Conservation (phyloP, 2,329 filamentous ascomycete species). For the Fusarium sp. region DNA sequence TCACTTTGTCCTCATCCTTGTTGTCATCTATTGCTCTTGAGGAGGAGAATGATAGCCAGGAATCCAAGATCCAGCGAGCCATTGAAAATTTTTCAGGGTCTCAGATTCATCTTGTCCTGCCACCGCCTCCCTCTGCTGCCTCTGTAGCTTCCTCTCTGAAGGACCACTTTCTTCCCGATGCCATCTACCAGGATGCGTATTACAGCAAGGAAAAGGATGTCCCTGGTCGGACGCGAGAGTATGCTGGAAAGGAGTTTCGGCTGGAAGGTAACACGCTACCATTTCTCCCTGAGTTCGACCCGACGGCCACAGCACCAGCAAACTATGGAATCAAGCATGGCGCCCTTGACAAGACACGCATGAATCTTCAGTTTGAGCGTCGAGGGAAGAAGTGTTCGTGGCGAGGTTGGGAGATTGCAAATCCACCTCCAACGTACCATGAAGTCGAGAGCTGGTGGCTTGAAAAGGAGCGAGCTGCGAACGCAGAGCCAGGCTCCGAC, state of each 20-base stretch:
- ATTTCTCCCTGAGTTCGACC: conserved; percentile 83
- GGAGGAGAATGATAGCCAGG: conserved; percentile 9
- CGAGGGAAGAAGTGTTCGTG: conserved; percentile 65
- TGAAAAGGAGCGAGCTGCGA: conserved; percentile 44
- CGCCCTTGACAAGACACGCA: conserved; percentile 61
- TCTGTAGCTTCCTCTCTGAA: conserved; percentile 38
- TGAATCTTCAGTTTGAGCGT: conserved; percentile 63
- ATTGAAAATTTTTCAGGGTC: conserved; percentile 19
- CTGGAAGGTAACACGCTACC: conserved; percentile 80
- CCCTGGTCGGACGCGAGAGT: conserved; percentile 80
- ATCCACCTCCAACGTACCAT: conserved; percentile 74
- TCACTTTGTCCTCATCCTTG: conserved; percentile 27
- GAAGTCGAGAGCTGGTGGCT: conserved; percentile 79
- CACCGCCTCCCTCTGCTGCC: conserved; percentile 44
- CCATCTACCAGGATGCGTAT: conserved; percentile 86
- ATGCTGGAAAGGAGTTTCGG: conserved; percentile 87
- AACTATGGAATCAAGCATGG: conserved; percentile 65
- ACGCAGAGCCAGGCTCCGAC: conserved; percentile 17
- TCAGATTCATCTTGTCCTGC: conserved; percentile 40
- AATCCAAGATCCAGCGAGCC: conserved; percentile 28
- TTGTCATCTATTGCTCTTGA: conserved; percentile 18
- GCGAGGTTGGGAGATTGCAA: conserved; percentile 79
- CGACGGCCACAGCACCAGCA: conserved; percentile 65
- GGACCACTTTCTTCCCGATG: conserved; percentile 63
- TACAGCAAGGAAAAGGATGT: conserved; percentile 89